A percentile compares a stretch with the other conserved stretches of the same genome.
phyloP scores from a whole-genome alignment of 495 filamentous ascomycete species.

The Penicillium robsamsonii region DNA sequence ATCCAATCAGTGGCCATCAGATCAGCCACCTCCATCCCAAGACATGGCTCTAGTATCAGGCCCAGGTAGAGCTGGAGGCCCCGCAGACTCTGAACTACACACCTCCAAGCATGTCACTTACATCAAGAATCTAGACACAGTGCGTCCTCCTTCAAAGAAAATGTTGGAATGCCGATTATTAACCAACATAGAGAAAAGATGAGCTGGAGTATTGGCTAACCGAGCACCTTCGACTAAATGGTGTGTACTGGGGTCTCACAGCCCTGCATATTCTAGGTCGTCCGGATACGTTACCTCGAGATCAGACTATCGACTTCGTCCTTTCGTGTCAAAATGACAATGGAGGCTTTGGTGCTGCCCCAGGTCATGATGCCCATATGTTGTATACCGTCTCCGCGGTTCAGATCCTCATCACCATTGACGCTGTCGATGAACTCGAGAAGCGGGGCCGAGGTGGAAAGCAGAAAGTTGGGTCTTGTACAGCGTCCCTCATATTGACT shows the following conservation, averaged over 20 bases:
- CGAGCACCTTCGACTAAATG: conserved; percentile 90
- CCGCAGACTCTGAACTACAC: conserved; percentile 56
- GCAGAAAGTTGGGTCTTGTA: conserved; percentile 71
- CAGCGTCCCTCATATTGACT: conserved; percentile 23
- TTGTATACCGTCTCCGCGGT: conserved; percentile 91
- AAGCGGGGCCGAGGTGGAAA: conserved; percentile 62
- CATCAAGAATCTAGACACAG: conserved; percentile 87
- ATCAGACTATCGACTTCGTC: conserved; percentile 84
- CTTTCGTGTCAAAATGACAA: conserved; percentile 83
- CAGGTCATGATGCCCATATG: conserved; percentile 93
- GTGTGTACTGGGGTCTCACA: conserved; percentile 93
- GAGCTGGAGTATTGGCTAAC: conserved; percentile 97
- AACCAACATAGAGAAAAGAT: conserved; percentile 68
- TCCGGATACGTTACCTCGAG: conserved; percentile 75
- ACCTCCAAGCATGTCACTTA: conserved; percentile 84
- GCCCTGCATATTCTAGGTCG: conserved; percentile 81
- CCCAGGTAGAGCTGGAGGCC: conserved; percentile 54
- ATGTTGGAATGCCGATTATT: conserved; percentile 23
- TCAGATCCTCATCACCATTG: conserved; percentile 80
- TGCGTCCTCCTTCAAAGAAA: conserved; percentile 43
- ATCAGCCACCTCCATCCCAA: not conserved
- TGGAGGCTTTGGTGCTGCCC: conserved; percentile 90
- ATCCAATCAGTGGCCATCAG: not conserved
- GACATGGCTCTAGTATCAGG: conserved; percentile 62
- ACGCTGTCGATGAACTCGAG: conserved; percentile 83